Evolutionary conservation across 371 early-diverging fungal species (phyloP).

Genomic region (Lichtheimia ornata): DNA sequence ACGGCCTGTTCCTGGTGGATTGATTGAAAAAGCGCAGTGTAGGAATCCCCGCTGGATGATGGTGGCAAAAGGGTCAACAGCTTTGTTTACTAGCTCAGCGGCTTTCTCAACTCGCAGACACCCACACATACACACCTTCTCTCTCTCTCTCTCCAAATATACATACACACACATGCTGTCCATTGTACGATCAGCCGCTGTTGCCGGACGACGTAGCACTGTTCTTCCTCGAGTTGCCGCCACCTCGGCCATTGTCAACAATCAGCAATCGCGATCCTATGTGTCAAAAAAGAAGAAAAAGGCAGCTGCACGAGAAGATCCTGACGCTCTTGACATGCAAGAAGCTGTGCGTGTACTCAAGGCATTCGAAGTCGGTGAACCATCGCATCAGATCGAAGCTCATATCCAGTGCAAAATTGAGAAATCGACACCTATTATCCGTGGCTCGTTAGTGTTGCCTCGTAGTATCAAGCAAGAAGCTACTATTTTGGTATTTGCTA

Average conservation of each 20-base stretch:
- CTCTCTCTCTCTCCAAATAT: no score
- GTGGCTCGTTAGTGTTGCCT: conserved; percentile 75
- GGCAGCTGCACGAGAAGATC: conserved; percentile 23
- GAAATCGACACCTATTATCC: conserved; percentile 75
- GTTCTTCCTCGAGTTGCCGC: not conserved
- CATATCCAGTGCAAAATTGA: conserved; percentile 73
- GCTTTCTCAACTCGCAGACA: no score
- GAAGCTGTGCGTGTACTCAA: conserved; percentile 50
- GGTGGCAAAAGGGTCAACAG: no score
- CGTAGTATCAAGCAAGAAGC: conserved; percentile 64
- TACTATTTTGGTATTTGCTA: conserved; percentile 77
- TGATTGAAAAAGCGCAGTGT: no score
- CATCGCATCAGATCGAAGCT: conserved; percentile 67
- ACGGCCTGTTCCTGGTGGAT: not conserved
- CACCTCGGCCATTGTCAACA: no score
- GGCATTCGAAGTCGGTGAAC: conserved; percentile 74
- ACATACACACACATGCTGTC: not conserved
- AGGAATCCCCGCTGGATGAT: no score
- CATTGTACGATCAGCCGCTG: conserved; percentile 1
- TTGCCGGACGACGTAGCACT: not conserved
- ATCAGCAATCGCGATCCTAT: conserved; percentile 1
- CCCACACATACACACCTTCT: not conserved
- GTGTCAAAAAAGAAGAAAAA: conserved; percentile 32
- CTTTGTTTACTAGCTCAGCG: no score
- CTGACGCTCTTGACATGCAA: conserved; percentile 42